These are phyloP conservation scores for Backusella psychrophila DNA, from an alignment of 192 early-diverging fungal species.

Conservation along the genomic window DNA sequence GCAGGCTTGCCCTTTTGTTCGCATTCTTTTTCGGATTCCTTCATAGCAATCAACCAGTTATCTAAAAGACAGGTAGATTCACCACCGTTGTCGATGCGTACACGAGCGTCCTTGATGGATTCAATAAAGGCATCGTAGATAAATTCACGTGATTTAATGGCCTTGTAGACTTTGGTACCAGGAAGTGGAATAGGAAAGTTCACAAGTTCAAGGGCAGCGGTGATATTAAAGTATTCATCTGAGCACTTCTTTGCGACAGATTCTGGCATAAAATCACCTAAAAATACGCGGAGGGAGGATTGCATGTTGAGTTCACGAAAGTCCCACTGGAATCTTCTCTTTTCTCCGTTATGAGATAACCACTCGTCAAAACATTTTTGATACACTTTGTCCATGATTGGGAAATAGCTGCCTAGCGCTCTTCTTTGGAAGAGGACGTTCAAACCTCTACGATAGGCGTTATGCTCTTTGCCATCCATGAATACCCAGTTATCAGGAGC, in stretches of 20 bases:
- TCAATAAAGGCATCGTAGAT: conserved; percentile 41
- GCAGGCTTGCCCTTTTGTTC: conserved; percentile 12
- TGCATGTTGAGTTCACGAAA: conserved; percentile 48
- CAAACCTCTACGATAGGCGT: conserved; percentile 36
- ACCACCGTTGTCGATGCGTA: conserved; percentile 29
- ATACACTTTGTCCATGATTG: conserved; percentile 36
- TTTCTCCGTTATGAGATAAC: conserved; percentile 28
- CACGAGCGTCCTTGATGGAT: conserved; percentile 28
- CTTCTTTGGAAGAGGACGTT: conserved; percentile 37
- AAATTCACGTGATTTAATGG: conserved; percentile 38
- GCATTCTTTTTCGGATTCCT: conserved; percentile 19
- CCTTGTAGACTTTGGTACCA: conserved; percentile 44
- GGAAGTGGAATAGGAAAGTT: conserved; percentile 46
- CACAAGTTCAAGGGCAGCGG: conserved; percentile 43
- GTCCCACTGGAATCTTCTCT: conserved; percentile 27
- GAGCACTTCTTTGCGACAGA: conserved; percentile 36
- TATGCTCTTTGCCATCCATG: conserved; percentile 36
- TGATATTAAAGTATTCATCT: conserved; percentile 41
- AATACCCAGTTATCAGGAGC: conserved; percentile 42
- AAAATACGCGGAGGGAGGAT: conserved; percentile 39
- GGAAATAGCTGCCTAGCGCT: conserved; percentile 37
- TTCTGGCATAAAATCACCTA: conserved; percentile 35
- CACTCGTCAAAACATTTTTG: conserved; percentile 39
- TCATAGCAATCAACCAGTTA: conserved; percentile 35
- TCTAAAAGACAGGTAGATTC: conserved; percentile 33